A percentile compares a stretch with the other conserved stretches of the same genome.
These are phyloP conservation scores for Phytophthora cactorum DNA, from an alignment of 352 stramenopile genomes.

Conservation along the genomic window DNA sequence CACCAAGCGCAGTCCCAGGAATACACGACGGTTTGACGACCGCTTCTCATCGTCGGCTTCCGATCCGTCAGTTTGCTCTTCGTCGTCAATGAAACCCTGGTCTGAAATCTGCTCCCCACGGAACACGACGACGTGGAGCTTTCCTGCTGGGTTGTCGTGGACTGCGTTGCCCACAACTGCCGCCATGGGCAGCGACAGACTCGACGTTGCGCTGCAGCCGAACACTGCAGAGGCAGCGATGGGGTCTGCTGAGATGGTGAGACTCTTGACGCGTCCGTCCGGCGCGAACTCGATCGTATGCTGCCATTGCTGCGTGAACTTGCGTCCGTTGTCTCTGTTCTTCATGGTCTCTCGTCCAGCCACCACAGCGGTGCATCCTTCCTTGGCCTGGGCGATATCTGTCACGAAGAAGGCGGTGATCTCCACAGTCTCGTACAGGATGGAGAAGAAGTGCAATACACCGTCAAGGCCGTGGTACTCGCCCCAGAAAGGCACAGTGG, in stretches of 20 bases:
- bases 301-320: constrained; percentile 91
- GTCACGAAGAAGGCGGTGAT: constrained; percentile 91
- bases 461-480: constrained; percentile 89
- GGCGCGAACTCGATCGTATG: constrained; percentile 90
- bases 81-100: constrained; percentile 50
- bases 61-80: constrained; percentile 60
- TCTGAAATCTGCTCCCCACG: constrained; percentile 86
- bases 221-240: constrained; percentile 89
- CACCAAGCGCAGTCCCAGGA: constrained; percentile 74
- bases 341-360: constrained; percentile 89
- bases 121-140: constrained; percentile 78
- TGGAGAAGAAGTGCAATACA: constrained; percentile 91
- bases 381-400: constrained; percentile 86
- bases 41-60: constrained; percentile 49
- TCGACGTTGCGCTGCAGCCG: constrained; percentile 87
- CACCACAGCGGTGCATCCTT: constrained; percentile 84
- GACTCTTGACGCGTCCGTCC: constrained; percentile 85
- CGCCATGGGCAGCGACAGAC: constrained; percentile 83
- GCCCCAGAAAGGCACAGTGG: constrained; percentile 88
- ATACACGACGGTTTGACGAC: constrained; percentile 45
- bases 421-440: constrained; percentile 89
- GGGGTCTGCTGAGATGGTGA: constrained; percentile 85
- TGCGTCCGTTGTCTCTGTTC: constrained; percentile 87
- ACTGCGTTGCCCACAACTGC: constrained; percentile 80
- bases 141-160: constrained; percentile 81